phyloP scores from a whole-genome alignment of 2,329 filamentous ascomycete genomes.

The Sarocladium brachiariae region DNA sequence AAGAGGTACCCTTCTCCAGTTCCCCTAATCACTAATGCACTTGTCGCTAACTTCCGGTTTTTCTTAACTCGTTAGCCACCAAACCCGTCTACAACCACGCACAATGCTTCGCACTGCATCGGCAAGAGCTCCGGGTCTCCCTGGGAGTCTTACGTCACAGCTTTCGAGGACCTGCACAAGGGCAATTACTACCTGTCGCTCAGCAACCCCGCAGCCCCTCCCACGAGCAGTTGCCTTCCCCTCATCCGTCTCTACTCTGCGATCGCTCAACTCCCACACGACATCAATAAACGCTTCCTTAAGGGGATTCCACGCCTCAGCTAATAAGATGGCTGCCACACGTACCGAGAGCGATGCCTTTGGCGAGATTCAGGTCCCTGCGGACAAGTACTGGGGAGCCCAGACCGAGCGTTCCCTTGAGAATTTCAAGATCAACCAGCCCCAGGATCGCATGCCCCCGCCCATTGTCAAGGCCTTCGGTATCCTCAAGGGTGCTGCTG shows the following conservation, averaged over 20 bases:
- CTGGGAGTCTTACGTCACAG: conserved; percentile 2
- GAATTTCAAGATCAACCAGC: conserved; percentile 99
- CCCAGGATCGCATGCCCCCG: conserved; percentile 95
- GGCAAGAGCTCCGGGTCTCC: conserved; percentile 7
- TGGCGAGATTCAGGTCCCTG: conserved; percentile 86
- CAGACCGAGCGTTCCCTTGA: conserved; percentile 93
- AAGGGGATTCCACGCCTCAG: conserved; percentile 34
- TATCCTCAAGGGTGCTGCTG: conserved; percentile 93
- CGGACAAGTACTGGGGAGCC: conserved; percentile 97
- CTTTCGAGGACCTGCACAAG: conserved; percentile 6
- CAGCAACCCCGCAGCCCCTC: conserved; percentile 3
- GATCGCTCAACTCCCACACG: not conserved
- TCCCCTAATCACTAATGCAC: too few species aligned
- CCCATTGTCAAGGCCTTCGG: conserved; percentile 90
- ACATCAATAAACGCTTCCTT: not conserved
- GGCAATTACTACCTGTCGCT: conserved; percentile 2
- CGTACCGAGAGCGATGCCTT: conserved; percentile 96
- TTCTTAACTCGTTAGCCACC: too few species aligned
- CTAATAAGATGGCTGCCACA: conserved; percentile 47
- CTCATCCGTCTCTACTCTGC: conserved; percentile 5
- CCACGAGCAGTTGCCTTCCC: not conserved
- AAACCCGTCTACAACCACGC: too few species aligned
- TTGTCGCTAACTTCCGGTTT: too few species aligned
- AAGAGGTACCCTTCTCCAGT: too few species aligned
- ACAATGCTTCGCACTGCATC: conserved; percentile 8